Base-by-base conservation (phyloP, 192 early-diverging fungal species). In the Umbelopsis isabellina region DNA sequence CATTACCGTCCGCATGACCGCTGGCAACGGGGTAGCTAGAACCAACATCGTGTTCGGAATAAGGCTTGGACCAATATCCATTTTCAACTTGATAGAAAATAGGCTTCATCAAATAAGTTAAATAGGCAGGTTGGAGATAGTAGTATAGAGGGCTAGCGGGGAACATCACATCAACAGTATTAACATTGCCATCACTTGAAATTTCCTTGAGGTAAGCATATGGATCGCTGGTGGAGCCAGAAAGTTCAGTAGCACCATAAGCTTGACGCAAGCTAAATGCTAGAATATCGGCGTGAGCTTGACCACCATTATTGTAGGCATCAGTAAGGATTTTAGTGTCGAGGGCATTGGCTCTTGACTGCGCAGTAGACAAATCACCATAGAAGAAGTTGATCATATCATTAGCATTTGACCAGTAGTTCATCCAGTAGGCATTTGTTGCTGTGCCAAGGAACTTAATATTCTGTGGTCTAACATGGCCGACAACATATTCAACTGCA, bases 151-250 rank as follows among this genome's bases (percentile, higher is more conserved):
- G 65, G 20, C 37, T 66, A 15, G 65, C 65, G 16, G 65, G 65
- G 45, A 23, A 66, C 4, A 33, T 48, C 20, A 66, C 46, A 48
- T 66, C 65, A 41, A 66, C 65, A 46, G 65, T 66, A 20, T 66
- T 66, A 18, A 66, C 65, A n/a, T 66, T 66, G 22, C 65, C 65
- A 46, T 66, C 65, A n/a, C 45, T 48, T 7, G 65, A 66, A 7
- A 66, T 66, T 46, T 66, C 65, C 44, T 66, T 66, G 2, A 66
- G 46, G 45, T 47, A 47, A 10, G 25, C 41, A 27, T 66, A 66
- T 27, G 65, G 65, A 12, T 66, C 65, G 20, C 45, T 48, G 0
- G 37, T 66, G 10, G 65, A 48, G n/a, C 46, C 46, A 25, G 46
- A 23, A 18, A 66, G 20, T 18, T 66, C 65, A 11, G 46, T 66